These are phyloP conservation scores for Chlorophyllum brunneum DNA, from an alignment of 768 basidiomycete genomes.

Conservation along the genomic window DNA sequence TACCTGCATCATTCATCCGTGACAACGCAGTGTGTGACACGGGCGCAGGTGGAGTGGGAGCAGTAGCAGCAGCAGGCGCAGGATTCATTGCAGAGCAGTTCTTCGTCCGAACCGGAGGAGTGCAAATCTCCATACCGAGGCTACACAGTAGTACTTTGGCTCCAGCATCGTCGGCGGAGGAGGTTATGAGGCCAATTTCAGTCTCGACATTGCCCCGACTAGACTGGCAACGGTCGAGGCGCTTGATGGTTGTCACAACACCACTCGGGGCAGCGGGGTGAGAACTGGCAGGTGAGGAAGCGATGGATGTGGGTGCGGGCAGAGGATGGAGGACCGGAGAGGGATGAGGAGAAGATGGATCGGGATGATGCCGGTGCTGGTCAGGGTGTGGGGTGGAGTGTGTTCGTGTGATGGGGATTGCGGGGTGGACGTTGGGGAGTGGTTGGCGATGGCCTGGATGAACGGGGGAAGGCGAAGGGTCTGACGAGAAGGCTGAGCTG, in stretches of 20 bases:
- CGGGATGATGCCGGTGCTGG: neutral
- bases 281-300: neutral
- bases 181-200: conserved; percentile 29
- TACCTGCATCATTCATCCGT: neutral
- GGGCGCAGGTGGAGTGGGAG: neutral
- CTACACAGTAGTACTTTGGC: conserved; percentile 22
- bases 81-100: conserved; percentile 11
- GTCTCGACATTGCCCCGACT: conserved; percentile 29
- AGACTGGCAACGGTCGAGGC: conserved; percentile 22
- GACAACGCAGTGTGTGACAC: neutral
- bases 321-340: neutral
- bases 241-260: conserved; percentile 25
- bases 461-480: neutral
- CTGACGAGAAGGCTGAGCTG: neutral
- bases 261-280: conserved; percentile 8
- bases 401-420: neutral
- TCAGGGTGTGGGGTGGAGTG: conserved; percentile 3
- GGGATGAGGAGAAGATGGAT: conserved; percentile 1
- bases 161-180: conserved; percentile 17
- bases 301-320: neutral
- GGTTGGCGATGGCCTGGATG: neutral
- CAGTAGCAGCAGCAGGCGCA: conserved; percentile 1
- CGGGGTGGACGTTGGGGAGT: neutral
- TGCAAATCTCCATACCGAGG: conserved; percentile 1
- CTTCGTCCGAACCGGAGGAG: neutral